Evolutionary conservation across 2,329 filamentous ascomycete species (phyloP).

Genomic region (Aspergillus amoenus): DNA sequence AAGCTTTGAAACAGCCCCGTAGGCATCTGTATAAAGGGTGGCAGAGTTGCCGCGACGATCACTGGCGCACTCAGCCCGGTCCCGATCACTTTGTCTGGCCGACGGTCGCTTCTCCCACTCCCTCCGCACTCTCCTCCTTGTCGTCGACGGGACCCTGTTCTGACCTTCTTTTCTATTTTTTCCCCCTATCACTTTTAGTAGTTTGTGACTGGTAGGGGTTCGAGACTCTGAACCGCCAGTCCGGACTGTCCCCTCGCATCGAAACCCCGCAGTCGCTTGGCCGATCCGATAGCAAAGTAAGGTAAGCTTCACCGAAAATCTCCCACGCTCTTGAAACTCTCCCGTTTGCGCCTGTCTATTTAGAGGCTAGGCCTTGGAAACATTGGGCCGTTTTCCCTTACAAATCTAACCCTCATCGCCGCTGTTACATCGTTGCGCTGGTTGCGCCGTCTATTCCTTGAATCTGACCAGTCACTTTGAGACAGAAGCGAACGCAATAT

Average conservation of each 20-base stretch:
- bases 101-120: not conserved
- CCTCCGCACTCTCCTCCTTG: not conserved
- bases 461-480: not conserved
- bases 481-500: not conserved
- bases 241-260: not conserved
- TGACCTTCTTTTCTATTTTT: not conserved
- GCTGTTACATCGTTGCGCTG: not conserved
- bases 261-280: conserved; percentile 5
- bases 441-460: not conserved
- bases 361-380: not conserved
- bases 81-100: too few relatives aligned
- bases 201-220: not conserved
- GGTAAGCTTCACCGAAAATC: not conserved
- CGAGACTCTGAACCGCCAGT: not conserved
- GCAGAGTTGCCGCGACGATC: too few relatives aligned
- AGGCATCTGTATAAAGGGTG: too few relatives aligned
- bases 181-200: not conserved
- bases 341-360: not conserved
- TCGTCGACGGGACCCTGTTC: not conserved
- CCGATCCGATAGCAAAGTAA: not conserved
- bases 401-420: too few relatives aligned
- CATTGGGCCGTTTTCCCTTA: not conserved
- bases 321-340: not conserved
- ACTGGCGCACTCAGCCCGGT: too few relatives aligned
- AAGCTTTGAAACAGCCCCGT: too few relatives aligned